Percentiles rank a stretch among this genome's conserved stretches.
phyloP scores from a whole-genome alignment of 2,329 filamentous ascomycete genomes.

The Apiospora kogelbergensis region DNA sequence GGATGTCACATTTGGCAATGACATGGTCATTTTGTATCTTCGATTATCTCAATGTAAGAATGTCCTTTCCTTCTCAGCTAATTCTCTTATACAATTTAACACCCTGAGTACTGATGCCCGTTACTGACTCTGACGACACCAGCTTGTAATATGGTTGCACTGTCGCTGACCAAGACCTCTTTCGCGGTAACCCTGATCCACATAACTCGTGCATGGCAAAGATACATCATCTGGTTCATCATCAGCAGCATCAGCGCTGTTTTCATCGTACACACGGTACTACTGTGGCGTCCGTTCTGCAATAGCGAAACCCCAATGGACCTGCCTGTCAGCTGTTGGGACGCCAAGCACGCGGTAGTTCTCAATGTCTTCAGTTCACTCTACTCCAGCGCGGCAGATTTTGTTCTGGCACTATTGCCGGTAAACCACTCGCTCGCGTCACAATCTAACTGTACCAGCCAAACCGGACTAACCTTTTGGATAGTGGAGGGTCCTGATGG shows the following conservation, averaged over 20 bases:
- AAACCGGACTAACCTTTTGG: not conserved
- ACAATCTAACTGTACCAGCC: not conserved
- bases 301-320: not conserved
- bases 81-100: too few relatives aligned
- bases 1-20: conserved; percentile 6
- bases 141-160: conserved; percentile 14
- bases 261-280: not conserved
- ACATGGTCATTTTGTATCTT: conserved; percentile 12
- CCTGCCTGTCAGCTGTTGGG: not conserved
- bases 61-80: not conserved
- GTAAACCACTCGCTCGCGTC: too few relatives aligned
- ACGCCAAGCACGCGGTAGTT: not conserved
- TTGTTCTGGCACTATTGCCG: not conserved
- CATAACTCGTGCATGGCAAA: conserved; percentile 9
- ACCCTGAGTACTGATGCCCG: too few relatives aligned
- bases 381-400: not conserved
- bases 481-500: not conserved
- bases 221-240: conserved; percentile 16
- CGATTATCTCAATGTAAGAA: conserved; percentile 9
- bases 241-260: conserved; percentile 15
- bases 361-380: not conserved
- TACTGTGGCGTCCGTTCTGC: not conserved
- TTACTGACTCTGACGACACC: not conserved
- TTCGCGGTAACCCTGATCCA: conserved; percentile 20
- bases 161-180: conserved; percentile 23